phyloP scores from a whole-genome alignment of 106 monocot species.

The Dioscorea zingiberensis region DNA sequence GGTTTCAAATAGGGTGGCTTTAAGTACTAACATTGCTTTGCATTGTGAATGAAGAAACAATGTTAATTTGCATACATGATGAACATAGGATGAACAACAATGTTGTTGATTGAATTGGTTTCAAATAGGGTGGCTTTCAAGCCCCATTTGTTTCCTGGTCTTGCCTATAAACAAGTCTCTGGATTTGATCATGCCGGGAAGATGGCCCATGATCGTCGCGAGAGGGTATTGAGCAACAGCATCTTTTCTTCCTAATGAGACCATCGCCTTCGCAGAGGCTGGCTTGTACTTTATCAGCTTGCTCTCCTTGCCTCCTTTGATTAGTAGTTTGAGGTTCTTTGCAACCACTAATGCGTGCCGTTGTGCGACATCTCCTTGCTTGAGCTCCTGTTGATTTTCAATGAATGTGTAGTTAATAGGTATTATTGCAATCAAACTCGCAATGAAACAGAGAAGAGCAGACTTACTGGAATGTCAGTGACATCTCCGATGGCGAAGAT shows the following conservation, averaged over 20 bases:
- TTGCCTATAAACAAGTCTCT: conserved; percentile 6
- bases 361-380: background rate
- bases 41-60: too few relatives aligned
- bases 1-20: background rate
- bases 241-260: conserved; percentile 9
- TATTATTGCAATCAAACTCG: too few relatives aligned
- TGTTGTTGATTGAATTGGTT: too few relatives aligned
- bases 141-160: conserved; percentile 1
- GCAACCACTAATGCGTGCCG: background rate
- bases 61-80: too few relatives aligned
- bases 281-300: conserved; percentile 10
- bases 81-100: too few relatives aligned
- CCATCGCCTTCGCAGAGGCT: background rate
- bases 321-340: conserved; percentile 7
- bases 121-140: background rate
- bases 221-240: background rate
- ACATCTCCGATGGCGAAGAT: conserved; percentile 39
- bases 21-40: background rate
- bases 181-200: conserved; percentile 10
- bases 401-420: too few relatives aligned
- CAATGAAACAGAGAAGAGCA: background rate
- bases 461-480: conserved; percentile 20
- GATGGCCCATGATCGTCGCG: background rate
- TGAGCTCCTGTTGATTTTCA: conserved; percentile 1
- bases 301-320: conserved; percentile 8